phyloP scores from a whole-genome alignment of 208 protist species.

The Trypanosoma boissoni region DNA sequence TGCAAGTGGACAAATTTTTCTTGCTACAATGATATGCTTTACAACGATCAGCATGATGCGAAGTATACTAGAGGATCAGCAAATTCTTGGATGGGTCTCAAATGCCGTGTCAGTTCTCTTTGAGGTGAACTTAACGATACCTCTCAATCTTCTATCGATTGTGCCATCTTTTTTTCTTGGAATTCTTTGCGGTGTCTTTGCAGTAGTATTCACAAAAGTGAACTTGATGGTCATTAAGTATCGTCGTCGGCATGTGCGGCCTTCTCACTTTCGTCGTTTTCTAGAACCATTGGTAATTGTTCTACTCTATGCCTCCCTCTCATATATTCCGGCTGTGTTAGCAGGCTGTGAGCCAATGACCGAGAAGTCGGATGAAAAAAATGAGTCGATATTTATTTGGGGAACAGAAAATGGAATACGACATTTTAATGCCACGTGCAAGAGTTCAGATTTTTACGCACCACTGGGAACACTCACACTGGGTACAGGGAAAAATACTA shows the following conservation, averaged over 20 bases:
- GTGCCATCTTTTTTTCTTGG: constrained; percentile 87
- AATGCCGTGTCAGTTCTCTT: constrained; percentile 86
- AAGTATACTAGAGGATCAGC: constrained; percentile 67
- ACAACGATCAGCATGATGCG: constrained; percentile 80
- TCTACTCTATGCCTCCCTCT: constrained; percentile 51
- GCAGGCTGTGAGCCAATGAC: constrained; percentile 40
- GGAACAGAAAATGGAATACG: constrained; percentile 54
- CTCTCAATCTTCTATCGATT: constrained; percentile 83
- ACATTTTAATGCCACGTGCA: constrained; percentile 76
- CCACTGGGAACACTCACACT: constrained; percentile 81
- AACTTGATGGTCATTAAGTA: constrained; percentile 85
- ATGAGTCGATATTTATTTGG: constrained; percentile 54
- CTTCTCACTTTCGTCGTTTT: constrained; percentile 53
- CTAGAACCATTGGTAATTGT: constrained; percentile 68
- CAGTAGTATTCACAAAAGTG: constrained; percentile 85
- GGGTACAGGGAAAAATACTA: constrained; percentile 81
- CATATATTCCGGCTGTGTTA: constrained; percentile 46
- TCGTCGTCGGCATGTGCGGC: constrained; percentile 49
- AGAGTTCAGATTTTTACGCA: constrained; percentile 46
- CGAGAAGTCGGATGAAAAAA: constrained; percentile 25
- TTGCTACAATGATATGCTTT: constrained; percentile 90
- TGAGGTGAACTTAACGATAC: constrained; percentile 83
- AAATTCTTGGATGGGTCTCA: constrained; percentile 76
- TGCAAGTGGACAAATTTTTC: constrained; percentile 93
- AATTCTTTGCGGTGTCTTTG: constrained; percentile 69